These are phyloP conservation scores for Sugiyamaella boreocaroliniensis DNA, from an alignment of 805 yeast genomes.

Conservation along the genomic window DNA sequence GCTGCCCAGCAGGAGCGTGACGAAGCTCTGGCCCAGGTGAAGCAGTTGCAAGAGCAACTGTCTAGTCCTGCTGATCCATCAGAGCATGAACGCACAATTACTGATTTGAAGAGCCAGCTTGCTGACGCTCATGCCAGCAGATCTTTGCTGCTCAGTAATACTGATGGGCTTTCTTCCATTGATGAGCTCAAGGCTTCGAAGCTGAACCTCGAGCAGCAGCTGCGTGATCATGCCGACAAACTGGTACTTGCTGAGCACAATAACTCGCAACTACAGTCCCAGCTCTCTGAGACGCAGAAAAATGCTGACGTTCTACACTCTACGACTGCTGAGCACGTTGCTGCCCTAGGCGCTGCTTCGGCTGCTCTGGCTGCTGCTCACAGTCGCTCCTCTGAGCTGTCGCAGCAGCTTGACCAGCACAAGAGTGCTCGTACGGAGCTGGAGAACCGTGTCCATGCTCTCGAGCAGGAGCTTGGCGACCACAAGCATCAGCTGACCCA, in stretches of 20 bases:
- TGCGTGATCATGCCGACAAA: constrained; percentile 19
- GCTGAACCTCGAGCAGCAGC: constrained; percentile 20
- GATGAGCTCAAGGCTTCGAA: constrained; percentile 17
- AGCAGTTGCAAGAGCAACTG: not conserved
- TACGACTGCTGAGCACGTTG: constrained; percentile 19
- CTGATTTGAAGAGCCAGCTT: constrained; percentile 5
- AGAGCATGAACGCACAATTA: constrained; percentile 2
- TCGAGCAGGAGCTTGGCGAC: constrained; percentile 15
- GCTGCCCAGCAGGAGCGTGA: constrained; percentile 21
- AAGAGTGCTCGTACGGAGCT: constrained; percentile 12
- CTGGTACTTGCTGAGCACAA: constrained; percentile 15
- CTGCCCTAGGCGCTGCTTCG: constrained; percentile 22
- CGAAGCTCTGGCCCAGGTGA: constrained; percentile 5
- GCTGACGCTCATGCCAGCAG: constrained; percentile 4
- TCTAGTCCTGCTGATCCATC: not conserved
- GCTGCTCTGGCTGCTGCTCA: constrained; percentile 24
- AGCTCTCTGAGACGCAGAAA: constrained; percentile 8
- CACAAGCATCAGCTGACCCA: constrained; percentile 15
- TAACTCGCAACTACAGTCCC: constrained; percentile 9
- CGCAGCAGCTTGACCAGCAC: constrained; percentile 16
- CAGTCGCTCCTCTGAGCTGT: constrained; percentile 11
- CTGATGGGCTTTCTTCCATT: constrained; percentile 4
- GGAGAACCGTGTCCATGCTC: constrained; percentile 11
- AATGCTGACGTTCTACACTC: constrained; percentile 15
- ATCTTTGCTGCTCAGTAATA: constrained; percentile 6